A percentile compares a stretch with the other conserved stretches of the same genome.
Conservation (phyloP, 805 yeast genomes). For the Candida schatavii region DNA sequence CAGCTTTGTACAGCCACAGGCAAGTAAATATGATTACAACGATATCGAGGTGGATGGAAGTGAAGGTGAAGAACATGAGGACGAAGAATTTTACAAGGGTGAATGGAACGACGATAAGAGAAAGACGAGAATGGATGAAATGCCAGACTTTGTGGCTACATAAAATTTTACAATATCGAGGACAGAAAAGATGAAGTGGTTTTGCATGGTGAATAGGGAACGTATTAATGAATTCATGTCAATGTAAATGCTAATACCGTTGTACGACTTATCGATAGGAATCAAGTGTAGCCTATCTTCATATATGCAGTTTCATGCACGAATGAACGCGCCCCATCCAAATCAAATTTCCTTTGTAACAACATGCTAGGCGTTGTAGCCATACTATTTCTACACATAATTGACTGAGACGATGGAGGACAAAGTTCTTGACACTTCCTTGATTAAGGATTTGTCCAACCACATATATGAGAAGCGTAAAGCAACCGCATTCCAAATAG, state of each 20-base stretch:
- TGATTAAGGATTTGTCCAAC: slow-evolving; percentile 42
- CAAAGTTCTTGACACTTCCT: slow-evolving; percentile 30
- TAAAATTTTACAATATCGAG: too few relatives aligned
- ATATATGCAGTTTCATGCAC: too few relatives aligned
- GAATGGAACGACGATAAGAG: slow-evolving; percentile 13
- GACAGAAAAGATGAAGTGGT: too few relatives aligned
- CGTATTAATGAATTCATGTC: too few relatives aligned
- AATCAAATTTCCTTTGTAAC: too few relatives aligned
- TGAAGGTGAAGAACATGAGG: slow-evolving; percentile 11
- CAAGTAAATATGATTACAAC: background rate
- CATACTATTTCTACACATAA: too few relatives aligned
- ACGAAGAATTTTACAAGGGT: slow-evolving; percentile 15
- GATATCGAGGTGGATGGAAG: slow-evolving; percentile 1
- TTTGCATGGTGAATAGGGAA: too few relatives aligned
- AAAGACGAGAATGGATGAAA: background rate
- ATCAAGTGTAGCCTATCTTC: too few relatives aligned
- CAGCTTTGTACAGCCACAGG: background rate
- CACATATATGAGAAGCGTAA: slow-evolving; percentile 46
- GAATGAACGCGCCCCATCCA: too few relatives aligned
- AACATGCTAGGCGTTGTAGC: too few relatives aligned
- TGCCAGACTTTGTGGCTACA: background rate
- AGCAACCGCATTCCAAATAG: slow-evolving; percentile 61
- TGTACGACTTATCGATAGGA: too few relatives aligned
- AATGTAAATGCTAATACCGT: too few relatives aligned
- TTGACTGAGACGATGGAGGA: slow-evolving; percentile 27